Evolutionary conservation across 257 asterid genomes (phyloP), one percentile per base, ranked within the genome.

Genomic region (Nicotiana paniculata): DNA sequence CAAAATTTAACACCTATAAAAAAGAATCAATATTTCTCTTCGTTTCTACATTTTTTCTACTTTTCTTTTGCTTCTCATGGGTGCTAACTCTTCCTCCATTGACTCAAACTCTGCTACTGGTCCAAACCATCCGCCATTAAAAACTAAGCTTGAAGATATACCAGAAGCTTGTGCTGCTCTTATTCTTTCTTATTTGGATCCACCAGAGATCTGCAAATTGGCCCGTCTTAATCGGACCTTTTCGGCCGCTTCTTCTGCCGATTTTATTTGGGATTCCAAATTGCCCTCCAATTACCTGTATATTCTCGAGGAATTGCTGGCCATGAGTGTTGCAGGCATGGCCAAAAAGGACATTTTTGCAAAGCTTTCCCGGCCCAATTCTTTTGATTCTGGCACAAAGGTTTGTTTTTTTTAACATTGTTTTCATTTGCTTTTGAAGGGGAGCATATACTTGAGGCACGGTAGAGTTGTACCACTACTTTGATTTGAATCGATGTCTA

Each of bases 91-190:
- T 28, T 93, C 97, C 59, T 75, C 89, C 33, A 30, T 80, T 13
- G 64, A 39, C 48, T 30, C 33, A 37, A 30, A 37, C 59, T 9
- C 51, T 0, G 1, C 51, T 43, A 43, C 9, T 43, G 51, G 51
- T 0, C 0, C 12, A 43, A 43, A 43, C 51, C 51, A 9, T 43
- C 51, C 51, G 12, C 51, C 51, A 43, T 9, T 43, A 12, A 81
- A 89, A 85, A 85, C 90, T 53, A 88, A 84, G 62, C 85, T 95
- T 83, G 94, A 90, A 80, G 97, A 95, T 61, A 88, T 95, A 68
- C 98, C 97, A 55, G 98, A 93, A 64, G 86, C 92, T 15, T 95
- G 97, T 26, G 81, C 90, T 15, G 98, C 98, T 11, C 77, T 87
- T 12, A 91, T 91, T 2, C 90, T 95, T 1, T 89, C 92, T 37